A percentile compares a stretch with the other conserved stretches of the same genome.
phyloP scores from a whole-genome alignment of 495 filamentous ascomycete genomes.

The Aspergillus olivimuriae region DNA sequence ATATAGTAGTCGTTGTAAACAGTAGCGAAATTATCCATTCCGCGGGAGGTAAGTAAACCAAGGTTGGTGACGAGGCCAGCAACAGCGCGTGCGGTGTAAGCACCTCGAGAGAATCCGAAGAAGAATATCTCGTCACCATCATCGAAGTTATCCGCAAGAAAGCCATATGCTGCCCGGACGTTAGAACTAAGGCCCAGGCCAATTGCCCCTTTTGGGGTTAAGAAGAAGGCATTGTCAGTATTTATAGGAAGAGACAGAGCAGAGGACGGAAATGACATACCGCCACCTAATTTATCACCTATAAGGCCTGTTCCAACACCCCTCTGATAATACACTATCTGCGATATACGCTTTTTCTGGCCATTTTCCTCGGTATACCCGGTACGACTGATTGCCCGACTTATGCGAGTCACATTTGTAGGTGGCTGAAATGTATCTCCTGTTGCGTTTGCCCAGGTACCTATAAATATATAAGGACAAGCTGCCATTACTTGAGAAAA shows the following conservation, averaged over 20 bases:
- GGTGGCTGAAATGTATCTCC: conserved; percentile 26
- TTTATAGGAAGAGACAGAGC: not conserved
- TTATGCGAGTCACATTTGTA: conserved; percentile 40
- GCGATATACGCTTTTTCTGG: conserved; percentile 23
- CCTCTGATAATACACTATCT: conserved; percentile 50
- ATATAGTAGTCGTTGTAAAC: conserved; percentile 45
- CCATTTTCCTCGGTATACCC: conserved; percentile 18
- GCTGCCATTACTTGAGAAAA: not conserved
- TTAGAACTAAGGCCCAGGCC: conserved; percentile 39
- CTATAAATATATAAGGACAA: conserved; percentile 7
- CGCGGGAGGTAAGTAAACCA: conserved; percentile 37
- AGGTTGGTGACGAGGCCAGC: conserved; percentile 48
- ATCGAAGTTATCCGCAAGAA: conserved; percentile 44
- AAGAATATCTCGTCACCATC: conserved; percentile 52
- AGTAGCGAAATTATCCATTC: conserved; percentile 37
- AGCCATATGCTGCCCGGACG: conserved; percentile 44
- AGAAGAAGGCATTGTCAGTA: not conserved
- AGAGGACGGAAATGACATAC: conserved; percentile 1
- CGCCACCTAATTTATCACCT: conserved; percentile 16
- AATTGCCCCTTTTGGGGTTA: conserved; percentile 18
- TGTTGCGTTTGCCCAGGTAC: conserved; percentile 37
- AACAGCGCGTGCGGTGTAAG: conserved; percentile 51
- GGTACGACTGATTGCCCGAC: conserved; percentile 27
- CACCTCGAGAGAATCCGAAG: conserved; percentile 56
- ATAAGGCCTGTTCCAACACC: conserved; percentile 43